A percentile compares a stretch with the other conserved stretches of the same genome.
Conservation (phyloP, 345 rosid species). For the Triadica sebifera region DNA sequence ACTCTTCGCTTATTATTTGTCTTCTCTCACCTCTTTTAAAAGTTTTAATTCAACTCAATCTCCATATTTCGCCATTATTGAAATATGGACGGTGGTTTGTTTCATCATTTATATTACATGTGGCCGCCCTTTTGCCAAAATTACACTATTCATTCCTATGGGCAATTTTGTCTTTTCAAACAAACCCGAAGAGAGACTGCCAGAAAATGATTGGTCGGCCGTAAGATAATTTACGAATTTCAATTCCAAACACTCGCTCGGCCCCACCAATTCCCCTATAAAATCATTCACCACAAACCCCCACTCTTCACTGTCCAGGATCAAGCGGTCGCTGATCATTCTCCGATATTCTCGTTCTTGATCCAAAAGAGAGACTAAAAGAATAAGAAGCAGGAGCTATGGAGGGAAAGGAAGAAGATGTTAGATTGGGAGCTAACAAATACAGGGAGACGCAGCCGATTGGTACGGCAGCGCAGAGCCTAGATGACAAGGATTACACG, state of each 20-base stretch:
- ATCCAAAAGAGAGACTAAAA: background rate
- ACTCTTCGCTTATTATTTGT: background rate
- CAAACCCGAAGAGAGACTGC: background rate
- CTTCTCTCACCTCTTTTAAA: background rate
- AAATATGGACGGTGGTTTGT: conserved; percentile 36
- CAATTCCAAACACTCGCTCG: conserved; percentile 14
- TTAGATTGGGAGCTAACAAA: conserved; percentile 27
- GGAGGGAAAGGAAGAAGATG: conserved; percentile 30
- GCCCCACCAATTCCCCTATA: conserved; percentile 30
- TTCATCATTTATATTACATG: conserved; percentile 11
- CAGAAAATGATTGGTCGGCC: conserved; percentile 36
- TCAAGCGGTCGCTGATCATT: conserved; percentile 3
- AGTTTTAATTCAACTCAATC: background rate
- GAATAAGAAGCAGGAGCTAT: background rate
- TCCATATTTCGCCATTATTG: conserved; percentile 4
- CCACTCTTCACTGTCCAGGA: background rate
- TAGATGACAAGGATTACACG: conserved; percentile 22
- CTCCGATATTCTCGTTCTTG: background rate
- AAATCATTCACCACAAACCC: background rate
- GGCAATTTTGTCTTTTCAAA: conserved; percentile 1
- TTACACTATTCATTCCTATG: background rate
- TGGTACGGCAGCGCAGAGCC: conserved; percentile 26
- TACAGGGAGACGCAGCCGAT: conserved; percentile 22
- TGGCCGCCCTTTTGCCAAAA: conserved; percentile 28
- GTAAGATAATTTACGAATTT: conserved; percentile 12